Evolutionary conservation across 2,329 filamentous ascomycete genomes (phyloP).

Genomic region (Clarireedia homoeocarpa): DNA sequence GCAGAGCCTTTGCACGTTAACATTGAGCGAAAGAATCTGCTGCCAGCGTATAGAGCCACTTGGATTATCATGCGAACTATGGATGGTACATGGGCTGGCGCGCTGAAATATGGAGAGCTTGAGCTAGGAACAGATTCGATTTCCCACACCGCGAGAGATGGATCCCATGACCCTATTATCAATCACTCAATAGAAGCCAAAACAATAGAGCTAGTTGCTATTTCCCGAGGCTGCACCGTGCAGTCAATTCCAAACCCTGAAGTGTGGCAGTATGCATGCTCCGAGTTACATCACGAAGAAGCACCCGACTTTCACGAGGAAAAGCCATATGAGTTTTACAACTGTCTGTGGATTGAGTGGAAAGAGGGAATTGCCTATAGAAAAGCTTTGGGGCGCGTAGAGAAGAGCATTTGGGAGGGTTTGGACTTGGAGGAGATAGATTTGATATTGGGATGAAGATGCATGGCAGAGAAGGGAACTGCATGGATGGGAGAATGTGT

Average conservation of each 20-base stretch:
- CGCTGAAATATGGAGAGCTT: background rate
- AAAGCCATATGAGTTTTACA: conserved; percentile 10
- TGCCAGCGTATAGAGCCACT: no score
- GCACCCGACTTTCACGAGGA: background rate
- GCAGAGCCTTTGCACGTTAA: background rate
- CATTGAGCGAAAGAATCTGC: background rate
- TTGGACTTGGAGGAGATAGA: conserved; percentile 9
- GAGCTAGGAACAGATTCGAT: background rate
- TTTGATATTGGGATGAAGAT: background rate
- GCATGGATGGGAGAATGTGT: no score
- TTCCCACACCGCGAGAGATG: no score
- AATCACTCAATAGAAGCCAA: background rate
- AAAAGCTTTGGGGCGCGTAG: conserved; percentile 9
- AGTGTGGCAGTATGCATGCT: background rate
- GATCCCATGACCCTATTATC: no score
- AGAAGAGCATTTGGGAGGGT: conserved; percentile 8
- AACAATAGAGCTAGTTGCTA: background rate
- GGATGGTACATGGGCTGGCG: background rate
- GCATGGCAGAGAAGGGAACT: no score
- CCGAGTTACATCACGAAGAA: background rate
- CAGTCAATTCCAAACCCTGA: background rate
- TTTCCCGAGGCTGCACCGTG: background rate
- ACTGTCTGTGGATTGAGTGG: conserved; percentile 14
- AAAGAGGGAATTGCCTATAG: conserved; percentile 13
- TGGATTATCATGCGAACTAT: background rate